Evolutionary conservation across 2,329 filamentous ascomycete genomes (phyloP).

Genomic region (Hortaea werneckii): DNA sequence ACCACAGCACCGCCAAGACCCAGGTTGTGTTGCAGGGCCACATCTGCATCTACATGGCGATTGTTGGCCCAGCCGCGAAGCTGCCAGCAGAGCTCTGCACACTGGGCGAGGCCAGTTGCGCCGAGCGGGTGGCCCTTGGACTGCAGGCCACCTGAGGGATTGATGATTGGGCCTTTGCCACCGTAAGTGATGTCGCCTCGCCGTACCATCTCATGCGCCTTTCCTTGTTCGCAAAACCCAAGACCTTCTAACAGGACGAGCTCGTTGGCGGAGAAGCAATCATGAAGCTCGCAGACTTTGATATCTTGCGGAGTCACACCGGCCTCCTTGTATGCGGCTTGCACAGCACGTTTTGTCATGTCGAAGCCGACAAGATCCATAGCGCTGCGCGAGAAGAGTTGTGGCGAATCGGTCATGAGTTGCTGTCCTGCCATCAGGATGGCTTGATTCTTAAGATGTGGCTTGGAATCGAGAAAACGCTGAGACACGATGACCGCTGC

Average conservation of each 20-base stretch:
- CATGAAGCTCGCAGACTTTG: conserved; percentile 82
- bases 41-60: conserved; percentile 53
- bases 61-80: conserved; percentile 90
- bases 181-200: conserved; percentile 85
- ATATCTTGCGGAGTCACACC: conserved; percentile 56
- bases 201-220: conserved; percentile 84
- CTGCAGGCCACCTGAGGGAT: conserved; percentile 85
- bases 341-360: conserved; percentile 66
- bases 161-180: conserved; percentile 64
- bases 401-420: conserved; percentile 70
- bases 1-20: conserved; percentile 85
- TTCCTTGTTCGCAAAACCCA: conserved; percentile 64
- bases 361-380: conserved; percentile 85
- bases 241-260: conserved; percentile 83
- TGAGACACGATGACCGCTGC: conserved; percentile 84
- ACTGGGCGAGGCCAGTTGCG: conserved; percentile 84
- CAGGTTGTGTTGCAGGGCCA: conserved; percentile 82
- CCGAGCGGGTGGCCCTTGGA: conserved; percentile 91
- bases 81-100: conserved; percentile 89
- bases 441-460: conserved; percentile 72
- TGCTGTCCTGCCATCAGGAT: conserved; percentile 80
- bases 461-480: conserved; percentile 72
- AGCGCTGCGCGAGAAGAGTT: conserved; percentile 65
- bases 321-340: conserved; percentile 62
- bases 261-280: conserved; percentile 94